A percentile compares a stretch with the other conserved stretches of the same genome.
Conservation (phyloP, 164 flowering plant species). For the Annona squamosa region DNA sequence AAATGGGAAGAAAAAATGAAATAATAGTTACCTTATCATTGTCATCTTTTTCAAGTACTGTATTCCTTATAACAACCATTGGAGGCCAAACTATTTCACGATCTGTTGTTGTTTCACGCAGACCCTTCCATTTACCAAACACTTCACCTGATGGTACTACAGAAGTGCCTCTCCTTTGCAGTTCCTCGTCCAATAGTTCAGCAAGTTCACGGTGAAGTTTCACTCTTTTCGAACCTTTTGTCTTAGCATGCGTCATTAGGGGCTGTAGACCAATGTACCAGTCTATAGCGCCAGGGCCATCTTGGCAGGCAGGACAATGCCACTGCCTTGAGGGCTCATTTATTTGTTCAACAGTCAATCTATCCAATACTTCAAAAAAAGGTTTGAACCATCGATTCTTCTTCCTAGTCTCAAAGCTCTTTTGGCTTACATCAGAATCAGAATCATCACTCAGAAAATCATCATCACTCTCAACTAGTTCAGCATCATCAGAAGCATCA, state of each 20-base stretch:
- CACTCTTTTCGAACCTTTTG: conserved; percentile 65
- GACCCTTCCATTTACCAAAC: conserved; percentile 75
- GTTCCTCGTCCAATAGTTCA: conserved; percentile 68
- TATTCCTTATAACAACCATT: conserved; percentile 81
- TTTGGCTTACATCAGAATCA: conserved; percentile 63
- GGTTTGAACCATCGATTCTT: conserved; percentile 49
- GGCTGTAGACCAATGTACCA: conserved; percentile 89
- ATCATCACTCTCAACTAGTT: conserved; percentile 45
- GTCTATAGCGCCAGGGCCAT: conserved; percentile 91
- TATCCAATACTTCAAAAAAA: conserved; percentile 56
- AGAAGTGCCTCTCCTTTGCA: conserved; percentile 54
- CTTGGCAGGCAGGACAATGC: conserved; percentile 97
- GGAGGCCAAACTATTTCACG: conserved; percentile 94
- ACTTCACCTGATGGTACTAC: conserved; percentile 61
- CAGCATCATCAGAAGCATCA: conserved; percentile 26
- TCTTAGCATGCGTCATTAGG: conserved; percentile 74
- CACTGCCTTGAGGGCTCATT: conserved; percentile 73
- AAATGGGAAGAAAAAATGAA: neutral
- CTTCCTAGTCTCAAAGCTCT: conserved; percentile 64
- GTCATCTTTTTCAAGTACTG: conserved; percentile 59
- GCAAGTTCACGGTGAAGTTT: conserved; percentile 75
- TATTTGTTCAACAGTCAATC: conserved; percentile 41
- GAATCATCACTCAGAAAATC: conserved; percentile 55
- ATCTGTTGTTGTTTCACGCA: conserved; percentile 37
- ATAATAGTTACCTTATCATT: conserved; percentile 59